Evolutionary conservation across 2,329 filamentous ascomycete species (phyloP), one percentile per base, ranked within the genome.

Genomic region (Sarocladiaceae sp.): DNA sequence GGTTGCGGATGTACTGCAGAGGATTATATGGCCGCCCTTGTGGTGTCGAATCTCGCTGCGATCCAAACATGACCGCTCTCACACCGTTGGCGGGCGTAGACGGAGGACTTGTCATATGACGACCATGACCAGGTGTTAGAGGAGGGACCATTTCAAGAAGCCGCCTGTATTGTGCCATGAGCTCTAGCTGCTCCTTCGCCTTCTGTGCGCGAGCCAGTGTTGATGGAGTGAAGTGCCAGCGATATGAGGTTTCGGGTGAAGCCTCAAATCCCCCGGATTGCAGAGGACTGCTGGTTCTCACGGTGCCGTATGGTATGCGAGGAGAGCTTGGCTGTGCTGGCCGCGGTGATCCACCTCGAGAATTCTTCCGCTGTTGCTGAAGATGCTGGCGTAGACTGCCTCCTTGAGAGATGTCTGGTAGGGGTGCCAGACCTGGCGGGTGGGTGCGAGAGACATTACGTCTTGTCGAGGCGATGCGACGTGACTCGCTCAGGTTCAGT

Each of bases 1-100:
- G 82, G 64, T 99, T 97, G 18, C 94, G 86, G 52, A 97, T 88
- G 60, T 90, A 90, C 67, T 97, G 94, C 22, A 99, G 71, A 4
- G 93, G 94, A 64, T 99, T 96, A 65, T 97, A 97, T 2, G 76
- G 71, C 50, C 92, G 84, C 4, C 88, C 87, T 7, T 86, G 53
- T 71, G 49, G 56, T 67, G 66, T 52, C 66, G 55, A 53, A 66
- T 51, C 59, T 13, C 42, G 73, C 28, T 58, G 53, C 4, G 55
- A 57, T 18, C 57, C 57, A 40, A 59, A 60, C 4, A 51, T 58
- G 26, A 54, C 23, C 12, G 26, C 46, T 18, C 46, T 20, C 11
- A 20, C 47, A 50, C 47, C 31, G 11, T 33, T 50, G 5, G 31
- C 47, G 6, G 31, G 72, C 8, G 77, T 75, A 0, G 63, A 62